A percentile compares a stretch with the other conserved stretches of the same genome.
Conservation (phyloP, 257 asterid species). For the Plantago major region DNA sequence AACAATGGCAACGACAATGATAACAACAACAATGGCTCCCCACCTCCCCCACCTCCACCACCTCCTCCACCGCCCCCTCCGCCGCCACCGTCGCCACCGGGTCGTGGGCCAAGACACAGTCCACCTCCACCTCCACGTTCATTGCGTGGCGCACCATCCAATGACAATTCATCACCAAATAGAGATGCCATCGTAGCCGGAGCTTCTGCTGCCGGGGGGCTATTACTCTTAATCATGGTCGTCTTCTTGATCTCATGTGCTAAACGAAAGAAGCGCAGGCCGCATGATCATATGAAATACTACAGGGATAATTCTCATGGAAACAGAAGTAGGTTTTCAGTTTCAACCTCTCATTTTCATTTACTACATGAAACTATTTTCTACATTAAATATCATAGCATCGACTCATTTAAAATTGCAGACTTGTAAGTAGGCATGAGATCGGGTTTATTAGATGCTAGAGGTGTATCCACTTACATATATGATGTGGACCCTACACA, state of each 20-base stretch:
- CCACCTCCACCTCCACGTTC: conserved; percentile 12
- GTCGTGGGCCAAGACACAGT: conserved; percentile 25
- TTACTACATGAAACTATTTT: neutral
- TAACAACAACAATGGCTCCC: conserved; percentile 14
- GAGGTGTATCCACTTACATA: no score
- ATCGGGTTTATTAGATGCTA: no score
- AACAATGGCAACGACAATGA: neutral
- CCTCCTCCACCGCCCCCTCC: conserved; percentile 23
- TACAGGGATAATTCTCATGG: conserved; percentile 44
- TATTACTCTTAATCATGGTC: conserved; percentile 43
- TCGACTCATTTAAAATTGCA: no score
- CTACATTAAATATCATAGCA: no score
- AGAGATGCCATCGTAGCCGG: conserved; percentile 43
- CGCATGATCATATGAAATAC: conserved; percentile 47
- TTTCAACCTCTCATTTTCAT: neutral
- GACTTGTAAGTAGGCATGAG: no score
- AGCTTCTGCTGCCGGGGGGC: conserved; percentile 52
- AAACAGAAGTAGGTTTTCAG: neutral
- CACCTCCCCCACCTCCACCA: conserved; percentile 24
- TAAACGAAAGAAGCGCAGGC: conserved; percentile 47
- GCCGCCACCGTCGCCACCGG: conserved; percentile 30
- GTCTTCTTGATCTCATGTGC: conserved; percentile 34
- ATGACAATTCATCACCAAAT: conserved; percentile 19
- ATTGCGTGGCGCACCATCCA: conserved; percentile 10
- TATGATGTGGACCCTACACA: no score